Conservation (phyloP, 371 early-diverging fungal species). For the Mortierella sp. region DNA sequence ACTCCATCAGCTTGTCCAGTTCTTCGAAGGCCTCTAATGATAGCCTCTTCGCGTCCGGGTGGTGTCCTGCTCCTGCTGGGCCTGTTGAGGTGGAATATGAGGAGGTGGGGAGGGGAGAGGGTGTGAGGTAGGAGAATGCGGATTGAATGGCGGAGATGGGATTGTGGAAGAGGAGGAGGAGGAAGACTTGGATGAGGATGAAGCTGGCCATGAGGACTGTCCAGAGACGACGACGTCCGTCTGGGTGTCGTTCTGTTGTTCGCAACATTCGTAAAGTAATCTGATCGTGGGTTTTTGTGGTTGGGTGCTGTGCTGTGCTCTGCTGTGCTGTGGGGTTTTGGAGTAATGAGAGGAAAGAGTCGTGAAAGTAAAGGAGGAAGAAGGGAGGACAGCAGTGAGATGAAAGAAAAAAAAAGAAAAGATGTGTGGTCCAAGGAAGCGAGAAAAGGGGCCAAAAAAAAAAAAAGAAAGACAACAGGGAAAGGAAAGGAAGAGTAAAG, state of each 20-base stretch:
- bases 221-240: constrained; percentile 6
- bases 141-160: not conserved
- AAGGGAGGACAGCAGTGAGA: not conserved
- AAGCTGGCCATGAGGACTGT: constrained; percentile 14
- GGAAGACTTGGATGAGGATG: constrained; percentile 23
- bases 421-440: not conserved
- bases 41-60: constrained; percentile 25
- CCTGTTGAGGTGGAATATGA: not conserved
- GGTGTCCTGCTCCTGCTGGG: constrained; percentile 9
- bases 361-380: not conserved
- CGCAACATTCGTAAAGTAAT: not conserved
- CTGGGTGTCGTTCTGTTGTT: not conserved
- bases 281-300: not conserved
- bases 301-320: not conserved
- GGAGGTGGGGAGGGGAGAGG: not conserved
- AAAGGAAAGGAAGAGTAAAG: not conserved
- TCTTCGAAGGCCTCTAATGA: constrained; percentile 10
- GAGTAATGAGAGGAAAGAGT: not conserved
- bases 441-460: not conserved
- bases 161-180: constrained; percentile 5
- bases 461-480: not conserved
- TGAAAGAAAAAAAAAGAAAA: not conserved
- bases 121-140: constrained; percentile 8
- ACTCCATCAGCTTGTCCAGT: constrained; percentile 28
- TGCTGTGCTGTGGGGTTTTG: too few relatives aligned